Evolutionary conservation across 1,139 yeast genomes (phyloP).

Genomic region (Candida sanyaensis): DNA sequence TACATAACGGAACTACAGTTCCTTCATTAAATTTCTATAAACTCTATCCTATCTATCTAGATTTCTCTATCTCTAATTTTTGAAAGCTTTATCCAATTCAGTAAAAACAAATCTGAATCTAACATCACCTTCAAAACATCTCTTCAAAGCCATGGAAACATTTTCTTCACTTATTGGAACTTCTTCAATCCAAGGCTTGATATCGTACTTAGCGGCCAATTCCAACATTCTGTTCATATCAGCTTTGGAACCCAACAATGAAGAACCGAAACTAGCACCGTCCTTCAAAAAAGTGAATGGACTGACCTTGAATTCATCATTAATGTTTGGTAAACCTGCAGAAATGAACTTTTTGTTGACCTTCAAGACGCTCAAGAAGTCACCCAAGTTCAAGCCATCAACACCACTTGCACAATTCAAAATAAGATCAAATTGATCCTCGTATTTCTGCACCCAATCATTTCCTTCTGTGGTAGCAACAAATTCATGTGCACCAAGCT

Average conservation of each 20-base stretch:
- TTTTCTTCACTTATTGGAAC: constrained; percentile 37
- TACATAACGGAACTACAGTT: not conserved
- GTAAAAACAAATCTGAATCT: constrained; percentile 65
- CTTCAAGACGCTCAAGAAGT: constrained; percentile 33
- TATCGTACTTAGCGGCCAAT: constrained; percentile 38
- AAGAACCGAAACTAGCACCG: constrained; percentile 34
- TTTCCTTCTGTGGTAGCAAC: constrained; percentile 41
- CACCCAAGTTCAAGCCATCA: constrained; percentile 32
- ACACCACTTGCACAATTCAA: constrained; percentile 50
- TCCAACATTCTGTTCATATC: constrained; percentile 42
- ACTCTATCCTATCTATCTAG: not conserved
- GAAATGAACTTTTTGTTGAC: constrained; percentile 52
- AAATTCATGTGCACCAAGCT: constrained; percentile 42
- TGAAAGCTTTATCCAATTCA: constrained; percentile 50
- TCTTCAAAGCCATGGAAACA: constrained; percentile 30
- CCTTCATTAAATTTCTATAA: not conserved
- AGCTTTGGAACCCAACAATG: constrained; percentile 37
- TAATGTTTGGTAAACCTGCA: constrained; percentile 52
- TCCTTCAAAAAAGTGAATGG: constrained; percentile 30
- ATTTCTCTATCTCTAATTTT: not conserved
- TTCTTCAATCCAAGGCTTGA: constrained; percentile 46
- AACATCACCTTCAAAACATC: constrained; percentile 50
- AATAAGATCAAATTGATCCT: constrained; percentile 46
- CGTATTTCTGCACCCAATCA: constrained; percentile 31
- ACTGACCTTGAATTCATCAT: constrained; percentile 26